Evolutionary conservation across 495 filamentous ascomycete species (phyloP), one percentile per base, ranked within the genome.

Genomic region (Penicillium samsonianum): DNA sequence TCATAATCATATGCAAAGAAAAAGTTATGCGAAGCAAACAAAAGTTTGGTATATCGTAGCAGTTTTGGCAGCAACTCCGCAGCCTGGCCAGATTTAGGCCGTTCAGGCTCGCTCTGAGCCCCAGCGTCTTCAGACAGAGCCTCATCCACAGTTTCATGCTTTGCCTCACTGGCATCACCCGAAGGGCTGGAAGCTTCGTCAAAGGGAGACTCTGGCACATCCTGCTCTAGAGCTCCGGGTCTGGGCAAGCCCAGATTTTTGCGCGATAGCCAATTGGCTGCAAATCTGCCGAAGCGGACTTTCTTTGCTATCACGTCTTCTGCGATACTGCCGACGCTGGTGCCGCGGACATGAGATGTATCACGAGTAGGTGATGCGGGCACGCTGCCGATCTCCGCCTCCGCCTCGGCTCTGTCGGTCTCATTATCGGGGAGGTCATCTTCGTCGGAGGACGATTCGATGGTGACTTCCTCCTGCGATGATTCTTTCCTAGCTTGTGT

Each of bases 1-100:
- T 97, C 92, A 69, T 90, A 82, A 59, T 98, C 94, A 69, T 98
- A 96, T 12, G 90, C 87, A 64, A 90, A 98, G 73, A 86, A 97
- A 73, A 96, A 96, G 68, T 89, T 96, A 53, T 79, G 80, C 17
- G 88, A 91, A 4, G 87, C 80, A 62, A 96, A 89, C 47, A 95
- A 75, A 45, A 96, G 76, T 67, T 87, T 89, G 12, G 90, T 87
- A 47, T 89, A 94, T 16, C 88, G 82, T 26, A 98, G 73, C 48
- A 96, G 72, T 71, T 95, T 96, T 2, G 93, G 92, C 31, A 93
- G 77, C 17, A 98, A 73, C n/a, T 77, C 70, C 25, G 73, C 50
- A 11, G 66, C 64, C 57, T 71, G 67, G 11, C 58, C 64, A 41
- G 65, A 57, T 9, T 61, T 50, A 4, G 64, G 50, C 3, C 45